These are phyloP conservation scores for Dillenia suffruticosa DNA, from an alignment of 164 flowering plant species.

Conservation along the genomic window DNA sequence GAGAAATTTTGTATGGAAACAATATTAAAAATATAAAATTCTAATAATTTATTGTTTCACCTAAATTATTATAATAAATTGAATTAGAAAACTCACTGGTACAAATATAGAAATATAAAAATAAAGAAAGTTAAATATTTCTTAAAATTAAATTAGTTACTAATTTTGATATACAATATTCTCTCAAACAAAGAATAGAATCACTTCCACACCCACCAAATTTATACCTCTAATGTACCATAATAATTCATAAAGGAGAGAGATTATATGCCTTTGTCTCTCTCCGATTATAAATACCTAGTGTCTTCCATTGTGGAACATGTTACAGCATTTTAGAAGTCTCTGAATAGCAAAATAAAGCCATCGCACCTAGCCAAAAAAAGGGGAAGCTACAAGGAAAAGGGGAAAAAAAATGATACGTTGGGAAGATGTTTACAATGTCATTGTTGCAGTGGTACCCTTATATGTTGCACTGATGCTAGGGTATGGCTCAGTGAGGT, in stretches of 20 bases:
- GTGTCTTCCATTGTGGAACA: conserved; percentile 1
- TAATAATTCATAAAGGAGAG: background rate
- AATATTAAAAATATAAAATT: no score
- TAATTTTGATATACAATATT: no score
- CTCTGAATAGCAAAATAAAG: background rate
- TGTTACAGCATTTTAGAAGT: background rate
- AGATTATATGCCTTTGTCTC: background rate
- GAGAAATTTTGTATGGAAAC: no score
- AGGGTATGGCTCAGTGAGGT: conserved; percentile 53
- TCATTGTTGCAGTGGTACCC: conserved; percentile 45
- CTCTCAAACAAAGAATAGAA: conserved; percentile 15
- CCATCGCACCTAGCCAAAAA: background rate
- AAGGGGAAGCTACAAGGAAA: background rate
- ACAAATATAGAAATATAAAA: no score
- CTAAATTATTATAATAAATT: no score
- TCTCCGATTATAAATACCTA: conserved; percentile 8
- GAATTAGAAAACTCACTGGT: no score
- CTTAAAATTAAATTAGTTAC: no score
- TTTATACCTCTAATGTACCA: conserved; percentile 1
- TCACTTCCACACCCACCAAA: conserved; percentile 23
- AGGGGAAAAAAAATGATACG: conserved; percentile 39
- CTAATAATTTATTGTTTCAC: no score
- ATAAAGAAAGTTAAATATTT: no score
- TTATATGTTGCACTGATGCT: conserved; percentile 45
- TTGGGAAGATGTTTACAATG: conserved; percentile 43